Percentiles rank a stretch among this genome's conserved stretches.
Conservation (phyloP, 2,329 filamentous ascomycete species). For the Pseudocercospora musae region DNA sequence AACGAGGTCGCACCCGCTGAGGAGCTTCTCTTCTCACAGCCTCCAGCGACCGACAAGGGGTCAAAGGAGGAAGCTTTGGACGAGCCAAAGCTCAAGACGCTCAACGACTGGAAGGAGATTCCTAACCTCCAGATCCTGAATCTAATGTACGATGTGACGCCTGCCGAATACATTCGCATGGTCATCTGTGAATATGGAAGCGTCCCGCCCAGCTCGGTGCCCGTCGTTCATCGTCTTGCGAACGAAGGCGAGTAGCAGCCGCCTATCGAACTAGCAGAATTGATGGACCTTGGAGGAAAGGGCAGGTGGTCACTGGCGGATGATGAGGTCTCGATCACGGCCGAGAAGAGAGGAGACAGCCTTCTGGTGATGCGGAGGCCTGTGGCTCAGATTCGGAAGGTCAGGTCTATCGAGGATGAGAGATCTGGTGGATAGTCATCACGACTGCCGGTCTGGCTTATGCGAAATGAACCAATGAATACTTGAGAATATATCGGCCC, state of each 20-base stretch:
- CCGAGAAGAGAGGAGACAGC: neutral
- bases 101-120: constrained; percentile 57
- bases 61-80: constrained; percentile 29
- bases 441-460: neutral
- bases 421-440: neutral
- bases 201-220: constrained; percentile 80
- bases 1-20: constrained; percentile 85
- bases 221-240: constrained; percentile 60
- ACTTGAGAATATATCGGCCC: neutral
- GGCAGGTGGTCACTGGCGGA: neutral
- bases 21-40: constrained; percentile 48
- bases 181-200: constrained; percentile 90
- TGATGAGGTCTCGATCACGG: neutral
- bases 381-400: neutral
- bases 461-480: neutral
- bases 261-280: neutral
- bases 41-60: constrained; percentile 10
- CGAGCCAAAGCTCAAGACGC: constrained; percentile 27
- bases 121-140: constrained; percentile 62
- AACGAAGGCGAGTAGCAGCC: constrained; percentile 29
- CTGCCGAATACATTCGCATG: constrained; percentile 78
- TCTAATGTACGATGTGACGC: constrained; percentile 89
- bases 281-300: neutral
- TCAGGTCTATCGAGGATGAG: neutral
- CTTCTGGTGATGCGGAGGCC: neutral